phyloP scores from a whole-genome alignment of 164 flowering plant species.

The Protea cynaroides region DNA sequence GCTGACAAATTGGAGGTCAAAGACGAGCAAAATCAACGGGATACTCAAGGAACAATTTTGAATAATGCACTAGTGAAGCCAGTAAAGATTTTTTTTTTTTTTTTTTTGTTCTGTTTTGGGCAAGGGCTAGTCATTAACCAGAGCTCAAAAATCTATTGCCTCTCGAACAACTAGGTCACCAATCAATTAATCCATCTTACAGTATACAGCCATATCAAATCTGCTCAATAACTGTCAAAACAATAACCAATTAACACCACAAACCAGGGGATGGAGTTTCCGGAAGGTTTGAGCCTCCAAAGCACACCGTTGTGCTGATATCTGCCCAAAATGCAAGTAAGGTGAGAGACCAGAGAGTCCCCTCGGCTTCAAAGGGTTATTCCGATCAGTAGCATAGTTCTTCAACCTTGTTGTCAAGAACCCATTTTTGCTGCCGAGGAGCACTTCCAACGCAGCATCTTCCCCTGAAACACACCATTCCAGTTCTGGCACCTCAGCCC shows the following conservation, averaged over 20 bases:
- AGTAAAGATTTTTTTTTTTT: too few relatives aligned
- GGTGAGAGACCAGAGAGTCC: slow-evolving; percentile 92
- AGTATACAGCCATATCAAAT: background rate
- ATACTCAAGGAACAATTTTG: too few relatives aligned
- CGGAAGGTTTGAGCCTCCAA: slow-evolving; percentile 63
- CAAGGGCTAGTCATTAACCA: too few relatives aligned
- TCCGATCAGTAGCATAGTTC: slow-evolving; percentile 60
- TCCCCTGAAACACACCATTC: slow-evolving; percentile 92
- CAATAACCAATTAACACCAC: slow-evolving; percentile 10
- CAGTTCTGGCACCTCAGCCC: slow-evolving; percentile 88
- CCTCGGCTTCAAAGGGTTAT: slow-evolving; percentile 74
- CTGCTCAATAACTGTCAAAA: slow-evolving; percentile 3
- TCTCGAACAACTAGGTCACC: background rate
- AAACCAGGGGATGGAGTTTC: slow-evolving; percentile 62
- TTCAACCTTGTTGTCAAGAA: slow-evolving; percentile 72
- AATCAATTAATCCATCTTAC: background rate
- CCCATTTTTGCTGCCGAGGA: slow-evolving; percentile 69
- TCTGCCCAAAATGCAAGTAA: slow-evolving; percentile 95
- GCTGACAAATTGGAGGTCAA: background rate
- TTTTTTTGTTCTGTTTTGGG: too few relatives aligned
- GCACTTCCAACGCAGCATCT: slow-evolving; percentile 64
- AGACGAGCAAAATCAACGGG: too few relatives aligned
- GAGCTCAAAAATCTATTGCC: too few relatives aligned
- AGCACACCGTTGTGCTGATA: slow-evolving; percentile 91
- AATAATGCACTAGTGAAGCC: too few relatives aligned